Conservation (phyloP, 2,329 filamentous ascomycete genomes). For the Dothideomycetes sp. region DNA sequence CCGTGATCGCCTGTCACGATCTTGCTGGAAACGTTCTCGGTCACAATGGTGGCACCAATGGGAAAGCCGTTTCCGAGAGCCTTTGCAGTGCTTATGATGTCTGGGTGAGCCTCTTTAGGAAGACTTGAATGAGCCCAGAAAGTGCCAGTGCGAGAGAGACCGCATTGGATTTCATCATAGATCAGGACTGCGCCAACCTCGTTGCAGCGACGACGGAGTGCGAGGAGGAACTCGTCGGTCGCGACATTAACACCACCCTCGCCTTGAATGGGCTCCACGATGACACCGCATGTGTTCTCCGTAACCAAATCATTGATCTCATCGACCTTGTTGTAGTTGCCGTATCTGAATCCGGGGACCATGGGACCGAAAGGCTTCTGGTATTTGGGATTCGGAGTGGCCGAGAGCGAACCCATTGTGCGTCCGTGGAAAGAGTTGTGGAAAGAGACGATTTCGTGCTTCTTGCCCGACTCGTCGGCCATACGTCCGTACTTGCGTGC, state of each 20-base stretch:
- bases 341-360: conserved; percentile 85
- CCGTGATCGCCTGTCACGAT: conserved; percentile 75
- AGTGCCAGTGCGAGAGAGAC: conserved; percentile 72
- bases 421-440: conserved; percentile 88
- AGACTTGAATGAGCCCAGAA: conserved; percentile 81
- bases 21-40: conserved; percentile 55
- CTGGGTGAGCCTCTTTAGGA: conserved; percentile 73
- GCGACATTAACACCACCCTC: conserved; percentile 88
- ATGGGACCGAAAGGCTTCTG: conserved; percentile 91
- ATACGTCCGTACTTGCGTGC: conserved; percentile 77
- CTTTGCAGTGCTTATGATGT: conserved; percentile 89
- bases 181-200: conserved; percentile 82
- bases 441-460: conserved; percentile 84
- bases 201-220: conserved; percentile 73
- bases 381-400: conserved; percentile 96
- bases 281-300: conserved; percentile 80
- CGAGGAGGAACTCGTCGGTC: conserved; percentile 68
- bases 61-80: conserved; percentile 94
- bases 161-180: conserved; percentile 96
- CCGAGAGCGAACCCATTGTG: conserved; percentile 90
- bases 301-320: conserved; percentile 66
- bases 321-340: conserved; percentile 70
- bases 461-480: conserved; percentile 31
- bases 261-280: conserved; percentile 94
- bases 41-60: conserved; percentile 70